Conservation (phyloP, 768 basidiomycete genomes). For the Boletus sp. region DNA sequence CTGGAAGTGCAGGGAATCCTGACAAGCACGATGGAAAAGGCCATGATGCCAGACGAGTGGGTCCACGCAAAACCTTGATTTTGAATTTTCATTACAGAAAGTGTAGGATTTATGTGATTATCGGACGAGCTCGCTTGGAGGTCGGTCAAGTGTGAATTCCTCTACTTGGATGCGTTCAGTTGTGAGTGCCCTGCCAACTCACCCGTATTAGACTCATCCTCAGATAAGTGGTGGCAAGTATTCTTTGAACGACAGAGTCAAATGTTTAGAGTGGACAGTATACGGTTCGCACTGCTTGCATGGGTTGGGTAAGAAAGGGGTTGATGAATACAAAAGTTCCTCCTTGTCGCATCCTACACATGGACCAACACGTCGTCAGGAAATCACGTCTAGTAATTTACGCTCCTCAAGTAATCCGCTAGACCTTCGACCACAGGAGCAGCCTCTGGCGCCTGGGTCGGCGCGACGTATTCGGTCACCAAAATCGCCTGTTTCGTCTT, state of each 20-base stretch:
- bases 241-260: not conserved
- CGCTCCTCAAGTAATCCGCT: slow-evolving; percentile 73
- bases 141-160: no score
- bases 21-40: not conserved
- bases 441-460: slow-evolving; percentile 63
- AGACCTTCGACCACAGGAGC: slow-evolving; percentile 62
- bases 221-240: not conserved
- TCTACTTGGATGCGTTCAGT: no score
- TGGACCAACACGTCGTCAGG: not conserved
- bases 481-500: slow-evolving; percentile 86
- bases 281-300: not conserved
- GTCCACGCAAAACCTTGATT: no score
- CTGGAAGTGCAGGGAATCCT: not conserved
- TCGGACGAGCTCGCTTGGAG: no score
- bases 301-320: not conserved
- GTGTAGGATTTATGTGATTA: no score
- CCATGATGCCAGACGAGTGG: no score
- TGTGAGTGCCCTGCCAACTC: no score
- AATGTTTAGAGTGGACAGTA: no score
- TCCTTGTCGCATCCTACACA: slow-evolving; percentile 9
- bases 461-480: slow-evolving; percentile 68
- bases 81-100: no score
- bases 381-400: slow-evolving; percentile 43
- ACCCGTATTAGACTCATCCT: no score
- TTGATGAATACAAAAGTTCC: slow-evolving; percentile 10